Evolutionary conservation across 768 basidiomycete genomes (phyloP).

Genomic region (Tylopilus subfusipes): DNA sequence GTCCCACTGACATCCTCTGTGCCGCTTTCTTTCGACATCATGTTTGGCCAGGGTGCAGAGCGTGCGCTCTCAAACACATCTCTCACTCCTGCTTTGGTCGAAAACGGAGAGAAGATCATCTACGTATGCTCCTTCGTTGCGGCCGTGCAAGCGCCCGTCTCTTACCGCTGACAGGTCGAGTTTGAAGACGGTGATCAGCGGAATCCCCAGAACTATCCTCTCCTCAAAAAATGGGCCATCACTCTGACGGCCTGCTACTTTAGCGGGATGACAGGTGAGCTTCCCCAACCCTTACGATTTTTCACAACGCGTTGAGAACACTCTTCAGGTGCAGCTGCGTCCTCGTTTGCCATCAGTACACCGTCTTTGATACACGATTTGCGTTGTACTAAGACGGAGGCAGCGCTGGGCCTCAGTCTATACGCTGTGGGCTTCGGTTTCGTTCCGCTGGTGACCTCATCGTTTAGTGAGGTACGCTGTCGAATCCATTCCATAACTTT

Average conservation of each 20-base stretch:
- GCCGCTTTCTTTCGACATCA: neutral
- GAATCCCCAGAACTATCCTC: conserved; percentile 38
- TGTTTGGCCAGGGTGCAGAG: conserved; percentile 10
- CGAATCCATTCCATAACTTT: neutral
- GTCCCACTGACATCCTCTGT: neutral
- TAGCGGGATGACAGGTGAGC: conserved; percentile 21
- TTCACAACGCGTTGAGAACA: neutral
- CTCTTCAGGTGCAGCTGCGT: conserved; percentile 43
- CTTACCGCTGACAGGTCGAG: conserved; percentile 33
- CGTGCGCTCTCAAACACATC: neutral
- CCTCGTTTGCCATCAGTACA: conserved; percentile 53
- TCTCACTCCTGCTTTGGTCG: neutral
- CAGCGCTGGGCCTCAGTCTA: conserved; percentile 46
- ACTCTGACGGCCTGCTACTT: conserved; percentile 31
- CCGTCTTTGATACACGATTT: conserved; percentile 48
- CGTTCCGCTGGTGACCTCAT: conserved; percentile 57
- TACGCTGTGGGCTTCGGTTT: conserved; percentile 60
- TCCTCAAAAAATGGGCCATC: conserved; percentile 41
- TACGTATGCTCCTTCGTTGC: conserved; percentile 5
- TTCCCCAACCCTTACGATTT: neutral
- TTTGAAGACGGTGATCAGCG: conserved; percentile 37
- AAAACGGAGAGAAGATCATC: conserved; percentile 4
- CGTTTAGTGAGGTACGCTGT: conserved; percentile 52
- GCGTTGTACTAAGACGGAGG: conserved; percentile 42
- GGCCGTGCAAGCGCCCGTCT: neutral